These are phyloP conservation scores for Cyanidiococcus yangmingshanensis DNA, from an alignment of 23 red algal species.

Conservation along the genomic window DNA sequence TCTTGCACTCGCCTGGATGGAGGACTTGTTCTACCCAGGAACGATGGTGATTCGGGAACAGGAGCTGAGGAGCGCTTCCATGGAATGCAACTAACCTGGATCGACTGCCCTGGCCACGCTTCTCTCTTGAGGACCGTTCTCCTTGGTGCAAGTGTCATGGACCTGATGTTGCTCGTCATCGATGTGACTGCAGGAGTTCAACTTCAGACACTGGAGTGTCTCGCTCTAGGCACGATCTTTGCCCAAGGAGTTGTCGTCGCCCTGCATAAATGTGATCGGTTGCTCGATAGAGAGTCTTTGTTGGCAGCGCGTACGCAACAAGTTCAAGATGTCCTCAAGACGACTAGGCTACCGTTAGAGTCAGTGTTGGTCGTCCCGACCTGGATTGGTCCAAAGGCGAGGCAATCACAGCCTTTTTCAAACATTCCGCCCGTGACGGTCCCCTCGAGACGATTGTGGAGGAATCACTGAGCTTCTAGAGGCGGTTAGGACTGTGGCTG, in stretches of 20 bases:
- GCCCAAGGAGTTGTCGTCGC: constrained; percentile 25
- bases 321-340: background rate
- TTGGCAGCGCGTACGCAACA: background rate
- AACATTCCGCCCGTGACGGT: too few species aligned
- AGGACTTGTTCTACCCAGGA: background rate
- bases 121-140: constrained; percentile 26
- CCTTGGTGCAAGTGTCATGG: constrained; percentile 23
- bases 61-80: background rate
- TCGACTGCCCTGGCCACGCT: constrained; percentile 44
- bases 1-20: constrained; percentile 6
- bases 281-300: background rate
- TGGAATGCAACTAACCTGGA: constrained; percentile 21
- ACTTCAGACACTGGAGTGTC: constrained; percentile 33
- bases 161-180: constrained; percentile 31
- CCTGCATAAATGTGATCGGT: constrained; percentile 34
- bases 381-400: too few species aligned
- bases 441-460: background rate
- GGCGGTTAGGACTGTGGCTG: background rate
- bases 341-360: background rate
- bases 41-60: background rate
- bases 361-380: background rate
- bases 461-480: background rate
- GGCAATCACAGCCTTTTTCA: too few species aligned
- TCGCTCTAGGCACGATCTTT: constrained; percentile 25
- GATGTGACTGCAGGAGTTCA: constrained; percentile 27